A percentile compares a stretch with the other conserved stretches of the same genome.
Conservation (phyloP, 169 alveolate genomes). For the Eimeria necatrix region DNA sequence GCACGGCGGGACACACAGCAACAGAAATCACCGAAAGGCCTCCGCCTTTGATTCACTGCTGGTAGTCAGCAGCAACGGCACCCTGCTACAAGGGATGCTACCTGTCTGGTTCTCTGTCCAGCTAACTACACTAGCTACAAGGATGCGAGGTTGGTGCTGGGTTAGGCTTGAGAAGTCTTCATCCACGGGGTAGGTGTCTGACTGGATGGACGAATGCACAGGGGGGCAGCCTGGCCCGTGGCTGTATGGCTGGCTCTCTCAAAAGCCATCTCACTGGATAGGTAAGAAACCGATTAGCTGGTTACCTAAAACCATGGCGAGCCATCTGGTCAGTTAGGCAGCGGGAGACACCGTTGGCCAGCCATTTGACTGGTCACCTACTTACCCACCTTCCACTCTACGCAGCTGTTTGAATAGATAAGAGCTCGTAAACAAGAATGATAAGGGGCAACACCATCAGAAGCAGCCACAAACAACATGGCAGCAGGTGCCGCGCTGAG, state of each 20-base stretch:
- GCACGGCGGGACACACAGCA: too few relatives aligned
- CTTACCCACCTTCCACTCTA: background rate
- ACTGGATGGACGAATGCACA: too few relatives aligned
- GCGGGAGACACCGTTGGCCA: background rate
- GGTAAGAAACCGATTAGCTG: background rate
- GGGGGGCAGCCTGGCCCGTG: background rate
- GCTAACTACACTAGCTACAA: too few relatives aligned
- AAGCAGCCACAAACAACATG: conserved; percentile 30
- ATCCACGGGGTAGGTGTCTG: too few relatives aligned
- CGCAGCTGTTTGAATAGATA: background rate
- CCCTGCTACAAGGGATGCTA: too few relatives aligned
- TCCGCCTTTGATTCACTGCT: too few relatives aligned
- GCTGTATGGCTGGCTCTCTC: background rate
- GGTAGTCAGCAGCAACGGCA: too few relatives aligned
- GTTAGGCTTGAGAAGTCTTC: too few relatives aligned
- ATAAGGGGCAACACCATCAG: conserved; percentile 41
- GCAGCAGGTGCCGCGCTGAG: background rate
- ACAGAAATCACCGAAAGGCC: too few relatives aligned
- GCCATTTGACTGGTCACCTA: background rate
- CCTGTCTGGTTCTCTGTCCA: too few relatives aligned
- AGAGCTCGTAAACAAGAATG: conserved; percentile 19
- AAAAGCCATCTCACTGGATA: background rate
- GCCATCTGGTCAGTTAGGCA: background rate
- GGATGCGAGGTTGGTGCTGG: too few relatives aligned
- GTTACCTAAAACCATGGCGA: background rate